These are phyloP conservation scores for Carpediemonas membranifera DNA, from an alignment of 78 protist genomes.

Conservation along the genomic window DNA sequence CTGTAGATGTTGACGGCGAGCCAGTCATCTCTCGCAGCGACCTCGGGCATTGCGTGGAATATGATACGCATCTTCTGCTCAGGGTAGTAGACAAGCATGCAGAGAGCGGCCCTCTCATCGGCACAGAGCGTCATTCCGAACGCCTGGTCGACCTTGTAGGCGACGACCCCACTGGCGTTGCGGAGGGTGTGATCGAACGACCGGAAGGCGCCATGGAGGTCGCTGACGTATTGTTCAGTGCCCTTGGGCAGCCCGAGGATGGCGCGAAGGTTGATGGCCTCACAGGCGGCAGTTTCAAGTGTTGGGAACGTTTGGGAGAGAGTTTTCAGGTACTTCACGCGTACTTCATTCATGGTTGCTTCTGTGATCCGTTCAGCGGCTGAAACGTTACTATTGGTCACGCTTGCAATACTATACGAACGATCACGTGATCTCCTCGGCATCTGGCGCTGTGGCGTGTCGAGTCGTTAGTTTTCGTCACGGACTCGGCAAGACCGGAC, in stretches of 20 bases:
- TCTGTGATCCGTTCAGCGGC: too few relatives aligned
- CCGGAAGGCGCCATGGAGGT: slow-evolving; percentile 21
- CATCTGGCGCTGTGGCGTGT: not conserved
- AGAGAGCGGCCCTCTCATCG: not conserved
- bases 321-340: slow-evolving; percentile 4
- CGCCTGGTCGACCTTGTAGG: not conserved
- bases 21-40: not conserved
- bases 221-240: slow-evolving; percentile 7
- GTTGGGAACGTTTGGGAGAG: slow-evolving; percentile 17
- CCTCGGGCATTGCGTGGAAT: not conserved
- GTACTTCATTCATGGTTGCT: too few relatives aligned
- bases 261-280: slow-evolving; percentile 12
- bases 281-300: slow-evolving; percentile 4
- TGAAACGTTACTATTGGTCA: not conserved
- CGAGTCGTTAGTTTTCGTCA: not conserved
- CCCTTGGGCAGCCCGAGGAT: slow-evolving; percentile 12
- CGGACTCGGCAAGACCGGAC: not conserved
- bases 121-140: not conserved
- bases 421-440: not conserved
- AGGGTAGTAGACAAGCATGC: slow-evolving; percentile 14
- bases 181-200: not conserved
- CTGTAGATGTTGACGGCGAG: not conserved
- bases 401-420: not conserved
- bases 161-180: slow-evolving; percentile 3
- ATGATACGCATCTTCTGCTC: not conserved